phyloP scores from a whole-genome alignment of 108 stramenopile species.

The Stephanodiscus minutulus region DNA sequence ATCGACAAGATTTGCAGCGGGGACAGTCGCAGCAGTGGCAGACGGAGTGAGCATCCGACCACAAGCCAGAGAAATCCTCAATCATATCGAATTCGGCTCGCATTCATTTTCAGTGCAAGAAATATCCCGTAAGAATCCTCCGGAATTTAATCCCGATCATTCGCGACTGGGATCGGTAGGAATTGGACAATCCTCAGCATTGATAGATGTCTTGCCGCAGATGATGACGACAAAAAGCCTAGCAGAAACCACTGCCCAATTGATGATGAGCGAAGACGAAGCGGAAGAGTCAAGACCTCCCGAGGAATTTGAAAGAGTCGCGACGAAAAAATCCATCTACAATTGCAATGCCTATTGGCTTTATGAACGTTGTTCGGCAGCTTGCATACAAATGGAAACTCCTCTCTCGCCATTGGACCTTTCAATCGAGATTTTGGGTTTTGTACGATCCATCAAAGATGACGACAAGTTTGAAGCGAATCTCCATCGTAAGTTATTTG shows the following conservation, averaged over 20 bases:
- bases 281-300: not conserved
- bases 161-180: not conserved
- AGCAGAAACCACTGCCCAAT: not conserved
- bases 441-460: constrained; percentile 6
- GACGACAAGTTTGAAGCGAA: not conserved
- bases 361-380: constrained; percentile 9
- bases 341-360: constrained; percentile 24
- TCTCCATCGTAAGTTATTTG: constrained; percentile 9
- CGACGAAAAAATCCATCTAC: not conserved
- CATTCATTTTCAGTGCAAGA: constrained; percentile 30
- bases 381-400: constrained; percentile 22
- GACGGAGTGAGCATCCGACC: constrained; percentile 8
- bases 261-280: not conserved
- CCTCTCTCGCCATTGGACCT: constrained; percentile 20
- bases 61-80: constrained; percentile 17
- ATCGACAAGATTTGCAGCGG: not conserved
- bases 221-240: not conserved
- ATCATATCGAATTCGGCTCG: constrained; percentile 29
- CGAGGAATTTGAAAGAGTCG: not conserved
- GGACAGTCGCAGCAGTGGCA: not conserved
- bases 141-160: not conserved
- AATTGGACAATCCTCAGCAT: not conserved
- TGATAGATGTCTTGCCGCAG: not conserved
- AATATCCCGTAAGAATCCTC: constrained; percentile 14
- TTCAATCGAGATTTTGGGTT: constrained; percentile 5